Base-by-base conservation (phyloP, 805 yeast species). In the Candida ficus region DNA sequence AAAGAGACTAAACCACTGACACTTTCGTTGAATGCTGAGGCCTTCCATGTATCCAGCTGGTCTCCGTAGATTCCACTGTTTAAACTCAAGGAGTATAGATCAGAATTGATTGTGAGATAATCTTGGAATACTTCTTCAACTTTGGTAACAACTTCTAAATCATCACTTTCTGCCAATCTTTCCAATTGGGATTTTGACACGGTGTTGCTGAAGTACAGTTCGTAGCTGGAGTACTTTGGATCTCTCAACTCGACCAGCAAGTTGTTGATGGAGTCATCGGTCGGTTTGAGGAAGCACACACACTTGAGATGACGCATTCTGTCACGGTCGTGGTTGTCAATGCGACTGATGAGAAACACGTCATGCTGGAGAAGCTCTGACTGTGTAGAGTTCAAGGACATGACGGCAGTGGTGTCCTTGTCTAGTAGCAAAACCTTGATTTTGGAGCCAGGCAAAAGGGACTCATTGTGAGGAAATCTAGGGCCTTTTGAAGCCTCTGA, bases 381-480 rank as follows among this genome's bases (percentile, higher is more conserved):
- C 58, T 93, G 99, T 3, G 96, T 84, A 22, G 95, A 77, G 51
- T 84, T 79, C 75, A 93, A 71, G n/a, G 97, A 88, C 18, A 93
- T 76, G 19, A 89, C 78, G 0, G 89, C 72, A 6, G 95, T 85
- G 2, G 99, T 91, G 48, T 71, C 70, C 37, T 74, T 67, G 57
- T 93, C 99, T 42, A 93, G 71, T 29, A 93, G 68, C 28, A 93
- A 68, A 22, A 90, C 95, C 48, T 78, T 78, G 43, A 90, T 80
- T 46, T 72, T 56, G 19, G 61, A 53, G 6, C 58, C 59, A 8
- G 61, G 61, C 10, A 50, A 19, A 32, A 37, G 22, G 18, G 44
- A 41, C 21, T 35, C 34, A 27, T 35, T 37, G 23, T 17, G 20
- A 2, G 39, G 31, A 18, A 16, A 17, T 18, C 25, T 41, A 12